Base-by-base conservation (phyloP, 441 rosid species). In the Rhodomyrtus psidioides region DNA sequence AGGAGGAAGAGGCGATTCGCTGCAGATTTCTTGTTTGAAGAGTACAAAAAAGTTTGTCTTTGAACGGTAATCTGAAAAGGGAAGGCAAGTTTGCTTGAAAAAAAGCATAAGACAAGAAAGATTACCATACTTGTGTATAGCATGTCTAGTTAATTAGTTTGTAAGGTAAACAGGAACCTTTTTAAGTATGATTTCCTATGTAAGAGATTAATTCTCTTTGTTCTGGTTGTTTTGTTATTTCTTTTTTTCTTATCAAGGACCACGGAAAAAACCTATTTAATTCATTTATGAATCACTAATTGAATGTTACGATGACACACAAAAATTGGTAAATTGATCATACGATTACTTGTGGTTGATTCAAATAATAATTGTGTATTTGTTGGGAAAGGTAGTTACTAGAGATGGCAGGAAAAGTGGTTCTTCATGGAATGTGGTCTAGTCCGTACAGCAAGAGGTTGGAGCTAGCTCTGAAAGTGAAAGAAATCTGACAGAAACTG, bases 391-490 rank as follows among this genome's bases (percentile, higher is more conserved):
- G 44, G 44, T 42, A 42, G 44, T 42, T 42, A 42, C 44, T n/a
- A n/a, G n/a, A n/a, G n/a, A n/a, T n/a, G n/a, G n/a, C n/a, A n/a
- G n/a, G n/a, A n/a, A n/a, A n/a, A n/a, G n/a, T n/a, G n/a, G n/a
- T n/a, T n/a, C n/a, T n/a, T n/a, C n/a, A n/a, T n/a, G n/a, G n/a
- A n/a, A 30, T 82, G 42, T 84, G 87, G 90, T 81, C 26, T 17
- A 87, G 90, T 53, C 51, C 55, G 54, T 76, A 55, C 82, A 34
- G 75, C 82, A 87, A 75, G 86, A 88, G 90, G 59, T 87, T 87
- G 74, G 91, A 91, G 86, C 46, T 92, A 39, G 92, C 92, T 39
- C 89, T 91, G 21, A 89, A 28, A 75, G 85, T 90, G 27, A 90
- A 91, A 59, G 90, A n/a, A n/a, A n/a, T n/a, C n/a, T 46, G 51